These are phyloP conservation scores for Pleurotus eryngii DNA, from an alignment of 768 basidiomycete genomes.

Conservation along the genomic window DNA sequence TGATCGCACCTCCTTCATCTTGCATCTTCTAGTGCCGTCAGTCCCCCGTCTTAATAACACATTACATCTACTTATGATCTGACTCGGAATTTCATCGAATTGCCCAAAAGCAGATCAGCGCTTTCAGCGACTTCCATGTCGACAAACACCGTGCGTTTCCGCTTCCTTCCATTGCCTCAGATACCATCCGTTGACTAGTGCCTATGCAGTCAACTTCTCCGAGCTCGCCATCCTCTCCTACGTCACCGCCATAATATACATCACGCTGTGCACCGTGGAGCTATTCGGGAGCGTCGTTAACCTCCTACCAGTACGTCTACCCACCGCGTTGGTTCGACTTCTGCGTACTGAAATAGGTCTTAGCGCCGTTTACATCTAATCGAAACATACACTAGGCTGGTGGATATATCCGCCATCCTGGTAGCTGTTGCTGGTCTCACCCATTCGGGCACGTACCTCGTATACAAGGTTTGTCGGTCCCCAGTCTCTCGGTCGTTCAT, in stretches of 20 bases:
- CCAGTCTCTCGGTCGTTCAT: background rate
- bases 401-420: slow-evolving; percentile 3
- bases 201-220: background rate
- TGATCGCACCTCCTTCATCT: no score
- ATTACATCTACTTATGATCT: no score
- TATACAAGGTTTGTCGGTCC: background rate
- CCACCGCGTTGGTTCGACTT: background rate
- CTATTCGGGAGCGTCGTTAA: background rate
- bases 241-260: background rate
- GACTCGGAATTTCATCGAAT: no score
- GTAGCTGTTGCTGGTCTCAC: slow-evolving; percentile 1
- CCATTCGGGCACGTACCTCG: slow-evolving; percentile 4
- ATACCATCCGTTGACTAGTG: background rate
- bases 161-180: background rate
- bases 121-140: background rate
- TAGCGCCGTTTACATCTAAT: slow-evolving; percentile 5
- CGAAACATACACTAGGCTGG: background rate
- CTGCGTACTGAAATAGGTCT: background rate
- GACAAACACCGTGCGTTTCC: background rate
- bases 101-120: background rate
- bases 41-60: background rate
- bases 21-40: background rate
- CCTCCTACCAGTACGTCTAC: background rate
- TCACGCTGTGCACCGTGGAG: background rate
- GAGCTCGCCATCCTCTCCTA: slow-evolving; percentile 1